Base-by-base conservation (phyloP, 306 rosid genomes). In the Casuarina glauca region DNA sequence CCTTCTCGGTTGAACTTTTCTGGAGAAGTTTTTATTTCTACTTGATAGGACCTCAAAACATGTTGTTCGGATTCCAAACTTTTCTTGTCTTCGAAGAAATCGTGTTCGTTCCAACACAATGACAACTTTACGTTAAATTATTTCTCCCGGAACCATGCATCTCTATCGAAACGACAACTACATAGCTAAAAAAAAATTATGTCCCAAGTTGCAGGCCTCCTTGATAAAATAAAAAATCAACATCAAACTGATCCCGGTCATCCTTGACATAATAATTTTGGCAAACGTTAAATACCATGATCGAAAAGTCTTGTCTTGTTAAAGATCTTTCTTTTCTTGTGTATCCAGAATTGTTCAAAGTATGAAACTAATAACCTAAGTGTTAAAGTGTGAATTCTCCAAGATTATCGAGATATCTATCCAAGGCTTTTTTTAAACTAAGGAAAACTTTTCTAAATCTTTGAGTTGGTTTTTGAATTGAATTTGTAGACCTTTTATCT, bases 161-260 rank as follows among this genome's bases (percentile, higher is more conserved):
- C 5, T 51, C 19, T 39, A 43, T 70, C 51, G 61, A 78, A 71
- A 50, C 68, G 81, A 67, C 81, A 54, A 6, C 68, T 64, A 39
- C 20, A 62, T 26, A 54, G 41, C 17, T 2, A 1, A 17, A 45
- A 3, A 49, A 5, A 26, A 26, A 26, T 41, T 6, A 75, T 9
- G 32, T 50, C 20, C 71, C 15, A 42, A 15, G 41, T 38, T 61
- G 74, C 84, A 20, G 86, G 83, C 82, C 77, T 53, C 67, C 76
- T 90, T 51, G 80, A 72, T 81, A 52, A 57, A 42, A 81, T 82
- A 83, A 83, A 36, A 48, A 74, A 78, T 75, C 74, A 62, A 82
- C 69, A 52, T 74, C 80, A 73, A 66, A 51, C 78, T 16, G 26
- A 39, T 50, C 45, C 81, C 70, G 77, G 77, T 15, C 66, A 67